Evolutionary conservation across 2,329 filamentous ascomycete species (phyloP), one percentile per base, ranked within the genome.

Genomic region (Trichoderma sp.): DNA sequence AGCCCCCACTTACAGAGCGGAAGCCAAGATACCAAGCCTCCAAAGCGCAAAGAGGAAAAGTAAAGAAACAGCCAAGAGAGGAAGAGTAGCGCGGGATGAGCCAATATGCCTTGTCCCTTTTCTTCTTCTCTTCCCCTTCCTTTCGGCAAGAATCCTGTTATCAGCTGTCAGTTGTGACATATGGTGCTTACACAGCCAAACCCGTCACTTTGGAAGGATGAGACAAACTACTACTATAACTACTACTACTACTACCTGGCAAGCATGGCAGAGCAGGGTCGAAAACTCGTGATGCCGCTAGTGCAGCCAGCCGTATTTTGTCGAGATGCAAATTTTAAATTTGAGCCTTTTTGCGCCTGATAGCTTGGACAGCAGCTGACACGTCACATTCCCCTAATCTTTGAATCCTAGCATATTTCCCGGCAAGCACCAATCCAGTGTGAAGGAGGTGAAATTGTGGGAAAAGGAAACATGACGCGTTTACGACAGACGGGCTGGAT

Each of bases 301-400:
- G 39, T 25, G 34, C 12, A 29, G 15, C 48, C 60, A 64, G 50
- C 25, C 35, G 61, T 56, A 32, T 32, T 45, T 45, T 66, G 53
- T 58, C 63, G 53, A 58, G 63, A 58, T 45, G 61, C 61, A 56
- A 64, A 64, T 53, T 56, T 64, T 45, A 64, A 56, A 45, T 34
- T 34, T 56, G 25, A 19, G 63, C 29, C 63, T 50, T 50, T 66
- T 35, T 34, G 50, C 39, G 13, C 5, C 39, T 42, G 45, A 50
- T 29, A 13, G 54, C 64, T 25, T 42, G 29, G 25, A 53, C 34
- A 22, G 8, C 29, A 52, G 29, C 42, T 67, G 64, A 67, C 64
- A 67, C 8, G 64, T 67, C 64, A 67, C 42, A 53, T 67, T 59
- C 54, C 22, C 37, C 52, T 48, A 63, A 58, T 58, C 52, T 58